Percentiles rank a stretch among this genome's conserved stretches.
Conservation (phyloP, 495 filamentous ascomycete genomes). For the Penicillium lagena region DNA sequence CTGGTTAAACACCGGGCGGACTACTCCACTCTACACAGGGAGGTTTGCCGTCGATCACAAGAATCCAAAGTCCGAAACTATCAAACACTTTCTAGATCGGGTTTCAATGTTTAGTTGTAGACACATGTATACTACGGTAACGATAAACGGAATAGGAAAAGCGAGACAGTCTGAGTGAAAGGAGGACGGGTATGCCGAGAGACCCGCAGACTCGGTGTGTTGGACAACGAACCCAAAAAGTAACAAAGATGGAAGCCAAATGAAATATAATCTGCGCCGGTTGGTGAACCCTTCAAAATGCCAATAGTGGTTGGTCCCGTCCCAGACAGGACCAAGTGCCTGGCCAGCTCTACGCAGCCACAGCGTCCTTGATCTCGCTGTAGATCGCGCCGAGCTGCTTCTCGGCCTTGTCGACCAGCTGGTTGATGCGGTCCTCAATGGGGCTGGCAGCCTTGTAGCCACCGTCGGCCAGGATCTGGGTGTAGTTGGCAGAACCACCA, state of each 20-base stretch:
- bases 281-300: constrained; percentile 24
- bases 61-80: not conserved
- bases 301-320: constrained; percentile 12
- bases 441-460: constrained; percentile 29
- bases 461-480: constrained; percentile 68
- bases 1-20: too few relatives aligned
- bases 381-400: constrained; percentile 40
- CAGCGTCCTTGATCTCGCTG: constrained; percentile 40
- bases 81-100: constrained; percentile 22
- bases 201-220: constrained; percentile 8
- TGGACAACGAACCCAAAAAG: constrained; percentile 12
- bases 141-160: constrained; percentile 9
- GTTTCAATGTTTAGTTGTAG: constrained; percentile 16
- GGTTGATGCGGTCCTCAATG: constrained; percentile 23
- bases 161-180: constrained; percentile 15
- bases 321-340: constrained; percentile 13
- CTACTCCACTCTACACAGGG: too few relatives aligned
- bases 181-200: constrained; percentile 8
- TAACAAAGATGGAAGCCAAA: constrained; percentile 15
- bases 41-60: too few relatives aligned
- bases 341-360: constrained; percentile 26
- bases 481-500: constrained; percentile 87
- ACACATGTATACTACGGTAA: constrained; percentile 26
- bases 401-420: constrained; percentile 30
- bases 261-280: constrained; percentile 25